phyloP scores from a whole-genome alignment of 495 filamentous ascomycete species.

The Neurospora sp. region DNA sequence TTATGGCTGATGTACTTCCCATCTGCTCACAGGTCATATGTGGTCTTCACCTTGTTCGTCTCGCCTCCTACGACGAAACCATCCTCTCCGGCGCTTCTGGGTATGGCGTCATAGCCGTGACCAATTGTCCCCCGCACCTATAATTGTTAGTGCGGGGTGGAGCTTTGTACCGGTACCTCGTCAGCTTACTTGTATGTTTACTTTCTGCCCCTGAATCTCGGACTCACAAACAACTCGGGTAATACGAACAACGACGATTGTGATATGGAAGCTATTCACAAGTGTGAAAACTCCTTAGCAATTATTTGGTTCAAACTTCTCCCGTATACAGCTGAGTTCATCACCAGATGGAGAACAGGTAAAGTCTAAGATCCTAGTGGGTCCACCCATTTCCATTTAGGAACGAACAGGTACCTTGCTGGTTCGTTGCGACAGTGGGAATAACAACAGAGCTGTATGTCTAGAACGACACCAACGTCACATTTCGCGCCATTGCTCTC shows the following conservation, averaged over 20 bases:
- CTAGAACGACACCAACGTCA: background rate
- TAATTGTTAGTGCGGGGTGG: slow-evolving; percentile 5
- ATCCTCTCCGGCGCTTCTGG: background rate
- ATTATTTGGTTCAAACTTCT: background rate
- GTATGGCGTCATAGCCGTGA: slow-evolving; percentile 16
- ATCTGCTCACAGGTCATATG: too few species aligned
- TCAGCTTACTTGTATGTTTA: background rate
- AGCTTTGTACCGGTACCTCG: background rate
- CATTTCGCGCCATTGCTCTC: background rate
- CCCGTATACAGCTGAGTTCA: background rate
- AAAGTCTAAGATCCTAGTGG: background rate
- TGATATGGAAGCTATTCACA: background rate
- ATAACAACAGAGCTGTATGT: background rate
- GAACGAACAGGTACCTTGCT: background rate
- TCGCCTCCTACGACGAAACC: background rate
- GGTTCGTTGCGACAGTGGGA: background rate
- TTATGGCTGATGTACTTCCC: background rate
- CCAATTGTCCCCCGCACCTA: slow-evolving; percentile 11
- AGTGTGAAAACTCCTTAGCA: background rate
- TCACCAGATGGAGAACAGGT: background rate
- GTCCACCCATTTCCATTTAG: background rate
- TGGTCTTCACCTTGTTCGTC: background rate
- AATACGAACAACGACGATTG: background rate
- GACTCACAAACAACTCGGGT: background rate
- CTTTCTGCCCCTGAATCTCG: background rate